Evolutionary conservation across 805 yeast genomes (phyloP).

Genomic region (Lachancea waltii): DNA sequence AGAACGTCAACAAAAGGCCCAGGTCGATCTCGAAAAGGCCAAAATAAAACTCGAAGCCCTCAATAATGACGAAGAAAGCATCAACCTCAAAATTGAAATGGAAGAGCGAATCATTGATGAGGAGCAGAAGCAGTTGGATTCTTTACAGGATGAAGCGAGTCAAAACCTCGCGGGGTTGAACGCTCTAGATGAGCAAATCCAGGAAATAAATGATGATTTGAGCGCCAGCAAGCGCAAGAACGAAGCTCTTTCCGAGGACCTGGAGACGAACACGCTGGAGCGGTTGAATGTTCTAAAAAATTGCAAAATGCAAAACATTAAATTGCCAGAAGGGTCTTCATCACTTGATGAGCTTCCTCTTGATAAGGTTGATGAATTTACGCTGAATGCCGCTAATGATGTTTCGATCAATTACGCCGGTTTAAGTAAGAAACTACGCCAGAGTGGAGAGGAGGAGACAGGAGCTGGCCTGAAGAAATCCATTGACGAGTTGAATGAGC

Average conservation of each 20-base stretch:
- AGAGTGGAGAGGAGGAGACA: constrained; percentile 27
- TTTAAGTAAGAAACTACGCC: constrained; percentile 40
- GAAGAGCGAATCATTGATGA: constrained; percentile 39
- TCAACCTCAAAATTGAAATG: constrained; percentile 32
- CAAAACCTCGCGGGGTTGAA: constrained; percentile 32
- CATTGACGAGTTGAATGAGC: constrained; percentile 34
- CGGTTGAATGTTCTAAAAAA: constrained; percentile 54
- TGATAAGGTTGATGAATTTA: constrained; percentile 40
- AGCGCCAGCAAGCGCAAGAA: constrained; percentile 32
- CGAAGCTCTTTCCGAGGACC: constrained; percentile 43
- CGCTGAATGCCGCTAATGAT: constrained; percentile 37
- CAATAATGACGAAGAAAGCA: constrained; percentile 29
- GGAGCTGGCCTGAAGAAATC: constrained; percentile 34
- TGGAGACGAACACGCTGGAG: constrained; percentile 49
- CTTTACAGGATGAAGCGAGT: constrained; percentile 29
- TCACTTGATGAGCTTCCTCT: constrained; percentile 55
- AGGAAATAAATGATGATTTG: constrained; percentile 30
- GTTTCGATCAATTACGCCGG: constrained; percentile 51
- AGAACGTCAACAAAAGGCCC: constrained; percentile 40
- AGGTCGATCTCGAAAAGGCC: constrained; percentile 34
- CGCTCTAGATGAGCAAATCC: constrained; percentile 43
- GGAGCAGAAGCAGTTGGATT: constrained; percentile 32
- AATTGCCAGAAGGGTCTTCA: constrained; percentile 57
- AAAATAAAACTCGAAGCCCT: constrained; percentile 32
- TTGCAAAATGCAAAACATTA: constrained; percentile 67